phyloP scores from a whole-genome alignment of 2,329 filamentous ascomycete species.

The Ambrosiella xylebori region DNA sequence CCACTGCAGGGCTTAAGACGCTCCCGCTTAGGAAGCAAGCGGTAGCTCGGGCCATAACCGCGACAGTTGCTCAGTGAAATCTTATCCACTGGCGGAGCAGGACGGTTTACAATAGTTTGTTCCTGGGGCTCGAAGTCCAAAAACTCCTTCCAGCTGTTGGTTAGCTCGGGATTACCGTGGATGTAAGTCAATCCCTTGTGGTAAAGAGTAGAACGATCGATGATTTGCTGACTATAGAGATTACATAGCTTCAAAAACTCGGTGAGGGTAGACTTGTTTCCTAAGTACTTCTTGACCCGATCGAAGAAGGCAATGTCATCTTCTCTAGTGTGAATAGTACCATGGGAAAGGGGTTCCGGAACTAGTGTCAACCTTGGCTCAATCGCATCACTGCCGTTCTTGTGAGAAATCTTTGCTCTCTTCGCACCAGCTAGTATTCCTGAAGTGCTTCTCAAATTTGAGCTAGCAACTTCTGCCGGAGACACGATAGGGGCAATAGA shows the following conservation, averaged over 20 bases:
- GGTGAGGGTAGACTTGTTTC: constrained; percentile 80
- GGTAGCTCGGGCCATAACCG: constrained; percentile 88
- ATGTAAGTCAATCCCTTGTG: constrained; percentile 76
- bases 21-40: constrained; percentile 77
- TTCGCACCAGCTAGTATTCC: constrained; percentile 22
- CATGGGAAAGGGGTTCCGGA: constrained; percentile 68
- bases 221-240: constrained; percentile 80
- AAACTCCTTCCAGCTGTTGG: constrained; percentile 73
- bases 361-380: constrained; percentile 77
- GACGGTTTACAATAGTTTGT: constrained; percentile 60
- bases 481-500: constrained; percentile 22
- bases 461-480: constrained; percentile 6
- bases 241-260: constrained; percentile 97
- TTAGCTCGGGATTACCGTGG: constrained; percentile 73
- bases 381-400: constrained; percentile 44
- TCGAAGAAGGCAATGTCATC: constrained; percentile 94
- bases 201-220: constrained; percentile 67
- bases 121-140: constrained; percentile 63
- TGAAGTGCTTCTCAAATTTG: constrained; percentile 11
- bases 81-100: constrained; percentile 56
- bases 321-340: constrained; percentile 53
- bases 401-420: constrained; percentile 59
- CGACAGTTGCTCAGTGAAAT: constrained; percentile 93
- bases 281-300: constrained; percentile 86
- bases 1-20: constrained; percentile 84